Percentiles rank a stretch among this genome's conserved stretches.
Evolutionary conservation across 306 rosid species (phyloP).

Genomic region (Quercus gilva): DNA sequence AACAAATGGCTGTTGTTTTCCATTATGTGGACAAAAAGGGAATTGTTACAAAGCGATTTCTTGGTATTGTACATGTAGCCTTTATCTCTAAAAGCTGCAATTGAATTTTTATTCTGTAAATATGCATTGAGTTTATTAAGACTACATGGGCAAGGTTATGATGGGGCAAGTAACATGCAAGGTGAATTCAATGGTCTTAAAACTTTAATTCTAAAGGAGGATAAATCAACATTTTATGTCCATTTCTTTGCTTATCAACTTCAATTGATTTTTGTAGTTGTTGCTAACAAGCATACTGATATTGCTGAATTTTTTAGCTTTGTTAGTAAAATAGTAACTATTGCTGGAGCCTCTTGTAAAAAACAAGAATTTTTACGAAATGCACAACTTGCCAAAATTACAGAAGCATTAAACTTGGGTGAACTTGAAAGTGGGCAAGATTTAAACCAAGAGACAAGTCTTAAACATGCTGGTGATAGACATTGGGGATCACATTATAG

Average conservation of each 20-base stretch:
- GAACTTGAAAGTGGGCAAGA: background rate
- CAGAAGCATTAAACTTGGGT: background rate
- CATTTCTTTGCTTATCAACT: conserved; percentile 18
- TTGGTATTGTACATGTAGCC: background rate
- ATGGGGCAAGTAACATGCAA: conserved; percentile 9
- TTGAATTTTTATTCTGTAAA: background rate
- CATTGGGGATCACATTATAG: background rate
- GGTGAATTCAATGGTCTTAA: background rate
- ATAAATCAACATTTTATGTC: background rate
- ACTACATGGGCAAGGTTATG: background rate
- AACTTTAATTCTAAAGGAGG: background rate
- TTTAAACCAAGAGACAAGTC: background rate
- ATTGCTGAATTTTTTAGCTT: background rate
- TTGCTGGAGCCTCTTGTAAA: background rate
- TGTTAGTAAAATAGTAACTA: background rate
- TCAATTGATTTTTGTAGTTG: background rate
- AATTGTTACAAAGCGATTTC: background rate
- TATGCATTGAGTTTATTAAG: background rate
- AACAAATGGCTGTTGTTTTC: background rate
- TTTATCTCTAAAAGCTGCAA: background rate
- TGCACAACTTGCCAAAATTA: background rate
- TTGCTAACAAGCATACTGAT: background rate
- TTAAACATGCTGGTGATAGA: background rate
- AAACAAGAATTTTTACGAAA: background rate
- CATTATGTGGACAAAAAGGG: background rate